Evolutionary conservation across 768 basidiomycete genomes (phyloP), one percentile per base, ranked within the genome.

Genomic region (Gloeophyllum trabeum): DNA sequence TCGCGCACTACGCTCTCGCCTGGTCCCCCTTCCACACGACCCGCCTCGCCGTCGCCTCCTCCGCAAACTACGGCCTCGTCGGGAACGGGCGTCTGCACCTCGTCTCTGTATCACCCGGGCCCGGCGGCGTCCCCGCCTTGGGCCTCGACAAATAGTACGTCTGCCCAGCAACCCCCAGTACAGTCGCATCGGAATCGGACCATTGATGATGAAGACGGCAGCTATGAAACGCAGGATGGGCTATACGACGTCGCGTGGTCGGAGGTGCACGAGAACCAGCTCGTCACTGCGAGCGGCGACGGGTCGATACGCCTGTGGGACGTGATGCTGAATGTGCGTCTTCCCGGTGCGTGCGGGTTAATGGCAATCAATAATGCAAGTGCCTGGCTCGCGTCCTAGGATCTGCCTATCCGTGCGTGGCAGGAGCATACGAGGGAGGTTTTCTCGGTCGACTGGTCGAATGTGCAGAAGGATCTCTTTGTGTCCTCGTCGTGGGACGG

Each of bases 381-480:
- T 48, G 38, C n/a, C n/a, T n/a, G n/a, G n/a, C n/a, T n/a, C n/a
- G n/a, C n/a, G 34, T 35, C 47, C 5, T 62, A 97, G 91, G 84
- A 90, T 51, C 74, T 82, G 42, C 93, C 94, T 1, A 83, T 97
- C 49, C 78, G 80, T 46, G 77, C 76, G 39, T 98, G 94, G 93
- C 84, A 89, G 52, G 94, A 98, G 60, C 94, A 98, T 60, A 77
- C 81, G 10, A 76, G 81, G 39, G 94, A 98, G 58, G 89, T 92
- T 5, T 92, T 88, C 65, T 84, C 83, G 7, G 77, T 97, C 4
- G 89, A 98, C 59, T 98, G 94, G 93, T 91, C 84, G 47, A 98
- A 96, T 61, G 60, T 93, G 47, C 79, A 81, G 52, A 96, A 94
- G 57, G 84, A 90, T 48, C 74, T 75, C 1, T 93, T 96, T 57